These are phyloP conservation scores for Lodderomyces jiufengensis DNA, from an alignment of 1,139 yeast species.

Conservation along the genomic window DNA sequence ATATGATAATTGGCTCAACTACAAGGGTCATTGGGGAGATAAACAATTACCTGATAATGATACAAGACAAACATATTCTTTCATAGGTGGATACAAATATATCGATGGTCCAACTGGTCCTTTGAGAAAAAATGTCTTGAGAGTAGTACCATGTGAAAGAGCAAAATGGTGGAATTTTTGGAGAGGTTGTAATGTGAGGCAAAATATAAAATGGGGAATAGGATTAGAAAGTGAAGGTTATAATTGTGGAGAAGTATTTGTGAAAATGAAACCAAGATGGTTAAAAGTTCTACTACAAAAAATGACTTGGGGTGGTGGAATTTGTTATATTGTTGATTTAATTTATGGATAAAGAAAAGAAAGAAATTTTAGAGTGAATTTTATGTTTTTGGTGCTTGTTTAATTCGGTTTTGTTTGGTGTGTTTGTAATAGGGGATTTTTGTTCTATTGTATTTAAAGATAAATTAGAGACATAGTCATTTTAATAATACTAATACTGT, in stretches of 20 bases:
- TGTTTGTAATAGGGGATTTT: not conserved
- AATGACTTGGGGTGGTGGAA: constrained; percentile 68
- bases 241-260: constrained; percentile 60
- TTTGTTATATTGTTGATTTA: constrained; percentile 59
- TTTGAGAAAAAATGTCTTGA: constrained; percentile 63
- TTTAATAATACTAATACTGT: too few species aligned
- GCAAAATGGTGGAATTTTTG: constrained; percentile 82
- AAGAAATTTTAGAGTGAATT: not conserved
- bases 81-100: constrained; percentile 85
- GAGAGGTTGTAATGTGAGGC: constrained; percentile 75
- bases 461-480: too few species aligned
- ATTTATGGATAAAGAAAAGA: constrained; percentile 6
- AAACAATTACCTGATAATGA: constrained; percentile 61
- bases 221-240: constrained; percentile 85
- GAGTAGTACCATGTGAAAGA: constrained; percentile 75
- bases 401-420: not conserved
- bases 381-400: not conserved
- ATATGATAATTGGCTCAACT: constrained; percentile 78
- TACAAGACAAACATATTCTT: constrained; percentile 70
- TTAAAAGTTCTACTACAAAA: constrained; percentile 45
- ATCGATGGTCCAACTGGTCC: constrained; percentile 96
- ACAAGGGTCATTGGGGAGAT: constrained; percentile 92
- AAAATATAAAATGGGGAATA: constrained; percentile 73
- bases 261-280: constrained; percentile 48
- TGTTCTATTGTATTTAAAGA: not conserved